phyloP scores from a whole-genome alignment of 225 moss, liverwort and hornwort species.

The Rhytidiadelphus loreus region DNA sequence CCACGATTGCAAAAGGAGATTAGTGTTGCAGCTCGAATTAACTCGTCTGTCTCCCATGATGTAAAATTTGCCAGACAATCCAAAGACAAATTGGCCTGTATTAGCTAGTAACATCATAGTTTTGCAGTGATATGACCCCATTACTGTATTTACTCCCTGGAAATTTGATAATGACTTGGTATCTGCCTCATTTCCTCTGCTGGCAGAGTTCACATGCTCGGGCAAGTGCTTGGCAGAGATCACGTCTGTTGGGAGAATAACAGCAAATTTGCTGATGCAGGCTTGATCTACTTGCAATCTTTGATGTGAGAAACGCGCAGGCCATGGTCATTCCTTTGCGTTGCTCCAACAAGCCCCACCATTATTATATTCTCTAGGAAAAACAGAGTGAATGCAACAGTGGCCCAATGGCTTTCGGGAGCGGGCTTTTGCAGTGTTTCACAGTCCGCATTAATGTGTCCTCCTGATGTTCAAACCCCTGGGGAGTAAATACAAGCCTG shows the following conservation, averaged over 20 bases:
- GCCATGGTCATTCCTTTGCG: neutral
- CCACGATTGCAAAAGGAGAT: neutral
- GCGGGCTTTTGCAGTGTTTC: neutral
- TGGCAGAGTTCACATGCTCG: neutral
- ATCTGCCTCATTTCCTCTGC: neutral
- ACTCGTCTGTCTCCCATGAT: neutral
- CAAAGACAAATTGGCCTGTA: neutral
- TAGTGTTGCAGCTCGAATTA: neutral
- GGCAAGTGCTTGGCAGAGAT: neutral
- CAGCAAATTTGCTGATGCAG: neutral
- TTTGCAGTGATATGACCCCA: neutral
- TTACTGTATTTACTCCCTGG: neutral
- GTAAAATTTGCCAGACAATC: neutral
- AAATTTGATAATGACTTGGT: neutral
- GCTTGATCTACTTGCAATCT: neutral
- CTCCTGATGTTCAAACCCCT: too few relatives aligned
- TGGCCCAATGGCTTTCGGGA: neutral
- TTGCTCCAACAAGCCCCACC: neutral
- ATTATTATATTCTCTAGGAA: neutral
- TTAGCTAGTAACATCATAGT: neutral
- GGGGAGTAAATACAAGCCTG: neutral
- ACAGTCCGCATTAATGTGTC: neutral
- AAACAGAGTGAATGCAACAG: neutral
- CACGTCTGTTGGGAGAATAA: neutral
- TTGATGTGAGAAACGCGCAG: neutral